Evolutionary conservation across 2,329 filamentous ascomycete genomes (phyloP), one percentile per base, ranked within the genome.

Genomic region (Paecilomyces dactylethromorphus): DNA sequence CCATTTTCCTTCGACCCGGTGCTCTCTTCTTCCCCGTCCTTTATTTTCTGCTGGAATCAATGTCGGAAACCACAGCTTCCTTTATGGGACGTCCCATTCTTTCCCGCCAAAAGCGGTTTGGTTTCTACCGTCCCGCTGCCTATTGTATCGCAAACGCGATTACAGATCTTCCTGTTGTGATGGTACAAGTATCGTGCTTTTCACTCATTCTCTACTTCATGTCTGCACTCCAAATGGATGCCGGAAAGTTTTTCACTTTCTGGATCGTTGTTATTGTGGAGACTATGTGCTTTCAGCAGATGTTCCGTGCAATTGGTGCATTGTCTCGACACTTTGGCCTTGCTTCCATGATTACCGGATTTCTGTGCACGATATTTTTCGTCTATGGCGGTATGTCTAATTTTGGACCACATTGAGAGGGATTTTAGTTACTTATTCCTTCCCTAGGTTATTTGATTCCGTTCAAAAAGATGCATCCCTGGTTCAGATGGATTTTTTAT

Each of bases 61-160:
- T 87, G 51, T 81, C 81, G 2, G 84, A 87, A 63, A 78, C 84
- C 13, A 84, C 84, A 0, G 74, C 81, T 1, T 82, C 85, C 0
- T 89, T 88, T 63, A 78, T 82, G 64, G 81, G 81, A 3, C 82
- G 86, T 55, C 85, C 86, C 0, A 88, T 89, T 61, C 72, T 89
- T 21, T 76, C 87, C 18, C 88, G 88, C 65, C 86, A 89, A 69
- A 87, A 88, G 66, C 82, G 81, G 6, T 89, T 88, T 63, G 84
- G 84, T 0, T 88, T 88, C 70, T 88, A 88, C 61, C 82, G 81
- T 12, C 84, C 84, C 0, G 77, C 82, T 0, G 83, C 84, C 2
- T 84, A 81, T 53, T 82, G 82, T 18, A 78, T 84, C 35, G 82
- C 82, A 2, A 81, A 84, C 56, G 82, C 80, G 0, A 77, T 83